Conservation (phyloP, 2,329 filamentous ascomycete genomes). For the Akanthomyces uredinophilus region DNA sequence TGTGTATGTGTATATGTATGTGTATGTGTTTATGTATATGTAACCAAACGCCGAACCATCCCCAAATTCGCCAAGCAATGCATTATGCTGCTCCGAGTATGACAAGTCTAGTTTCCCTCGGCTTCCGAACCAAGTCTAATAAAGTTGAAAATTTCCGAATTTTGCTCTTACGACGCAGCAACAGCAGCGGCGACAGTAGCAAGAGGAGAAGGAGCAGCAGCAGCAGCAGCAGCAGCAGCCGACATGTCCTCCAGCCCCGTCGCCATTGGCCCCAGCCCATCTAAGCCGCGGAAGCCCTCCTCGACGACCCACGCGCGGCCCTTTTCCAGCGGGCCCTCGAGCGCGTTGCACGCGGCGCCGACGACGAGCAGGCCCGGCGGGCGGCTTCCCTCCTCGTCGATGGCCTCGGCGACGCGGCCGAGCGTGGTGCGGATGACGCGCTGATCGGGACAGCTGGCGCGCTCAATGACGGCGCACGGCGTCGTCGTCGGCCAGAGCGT, state of each 20-base stretch:
- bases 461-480: slow-evolving; percentile 87
- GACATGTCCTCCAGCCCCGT: background rate
- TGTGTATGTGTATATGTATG: too few species aligned
- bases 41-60: background rate
- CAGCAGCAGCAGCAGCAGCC: background rate
- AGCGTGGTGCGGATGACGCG: slow-evolving; percentile 85
- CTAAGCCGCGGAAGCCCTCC: slow-evolving; percentile 75
- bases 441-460: slow-evolving; percentile 91
- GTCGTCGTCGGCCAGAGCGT: slow-evolving; percentile 67
- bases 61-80: background rate
- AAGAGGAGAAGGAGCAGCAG: too few species aligned
- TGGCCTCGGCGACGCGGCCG: slow-evolving; percentile 69
- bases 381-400: slow-evolving; percentile 83
- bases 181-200: background rate
- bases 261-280: slow-evolving; percentile 35
- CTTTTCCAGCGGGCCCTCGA: slow-evolving; percentile 50
- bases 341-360: slow-evolving; percentile 74
- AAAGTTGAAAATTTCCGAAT: background rate
- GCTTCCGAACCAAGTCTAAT: background rate
- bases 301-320: slow-evolving; percentile 75
- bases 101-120: background rate
- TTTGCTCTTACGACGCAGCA: background rate
- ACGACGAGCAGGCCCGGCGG: slow-evolving; percentile 87
- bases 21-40: background rate
- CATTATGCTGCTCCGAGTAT: background rate